phyloP scores from a whole-genome alignment of 2,329 filamentous ascomycete genomes.

The Ophiostoma tasmaniense region DNA sequence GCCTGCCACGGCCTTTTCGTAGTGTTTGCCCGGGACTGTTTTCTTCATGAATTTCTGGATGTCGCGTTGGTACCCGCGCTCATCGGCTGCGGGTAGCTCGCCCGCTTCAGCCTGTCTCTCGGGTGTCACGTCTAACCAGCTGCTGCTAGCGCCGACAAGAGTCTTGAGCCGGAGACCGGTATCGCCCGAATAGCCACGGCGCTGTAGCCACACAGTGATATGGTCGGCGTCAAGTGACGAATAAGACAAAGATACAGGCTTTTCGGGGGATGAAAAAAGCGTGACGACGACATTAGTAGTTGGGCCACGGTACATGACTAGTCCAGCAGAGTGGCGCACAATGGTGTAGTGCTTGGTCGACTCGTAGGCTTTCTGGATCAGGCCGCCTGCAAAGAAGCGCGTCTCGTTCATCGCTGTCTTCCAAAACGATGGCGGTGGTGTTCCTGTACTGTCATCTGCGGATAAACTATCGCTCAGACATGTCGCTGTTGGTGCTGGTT shows the following conservation, averaged over 20 bases:
- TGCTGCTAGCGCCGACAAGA: constrained; percentile 47
- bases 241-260: constrained; percentile 24
- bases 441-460: background rate
- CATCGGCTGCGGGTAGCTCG: constrained; percentile 47
- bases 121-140: constrained; percentile 63
- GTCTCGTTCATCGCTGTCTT: constrained; percentile 48
- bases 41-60: constrained; percentile 55
- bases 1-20: constrained; percentile 39
- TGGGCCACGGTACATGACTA: constrained; percentile 59
- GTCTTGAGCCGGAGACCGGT: constrained; percentile 60
- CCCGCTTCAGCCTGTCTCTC: constrained; percentile 38
- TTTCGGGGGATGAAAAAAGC: constrained; percentile 48
- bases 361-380: constrained; percentile 55
- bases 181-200: constrained; percentile 59
- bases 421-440: constrained; percentile 29
- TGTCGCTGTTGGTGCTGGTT: background rate
- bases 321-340: constrained; percentile 54
- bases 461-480: too few species aligned
- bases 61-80: constrained; percentile 60
- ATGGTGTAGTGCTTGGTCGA: constrained; percentile 59
- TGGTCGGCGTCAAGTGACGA: constrained; percentile 39
- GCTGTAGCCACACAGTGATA: constrained; percentile 55
- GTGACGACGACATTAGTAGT: constrained; percentile 56
- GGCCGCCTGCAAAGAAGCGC: constrained; percentile 55
- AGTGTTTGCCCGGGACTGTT: constrained; percentile 28